Conservation (phyloP, 2,329 filamentous ascomycete species). For the Sclerotinia minor region DNA sequence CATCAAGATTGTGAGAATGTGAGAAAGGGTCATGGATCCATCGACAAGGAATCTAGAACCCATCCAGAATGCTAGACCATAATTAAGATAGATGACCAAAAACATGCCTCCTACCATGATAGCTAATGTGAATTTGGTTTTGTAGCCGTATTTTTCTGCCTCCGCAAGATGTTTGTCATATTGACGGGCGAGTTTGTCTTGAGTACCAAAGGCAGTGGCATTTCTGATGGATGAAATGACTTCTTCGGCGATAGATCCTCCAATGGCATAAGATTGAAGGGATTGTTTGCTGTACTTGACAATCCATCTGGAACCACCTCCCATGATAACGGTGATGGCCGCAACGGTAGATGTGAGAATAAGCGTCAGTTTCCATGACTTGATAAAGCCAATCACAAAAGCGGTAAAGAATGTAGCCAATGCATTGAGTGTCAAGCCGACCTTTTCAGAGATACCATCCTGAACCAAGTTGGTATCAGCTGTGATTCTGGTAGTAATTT, state of each 20-base stretch:
- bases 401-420: constrained; percentile 82
- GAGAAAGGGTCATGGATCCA: constrained; percentile 64
- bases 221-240: constrained; percentile 93
- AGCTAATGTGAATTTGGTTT: constrained; percentile 69
- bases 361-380: constrained; percentile 89
- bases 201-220: constrained; percentile 87
- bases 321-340: constrained; percentile 77
- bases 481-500: constrained; percentile 92
- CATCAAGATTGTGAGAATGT: constrained; percentile 83
- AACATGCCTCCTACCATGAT: constrained; percentile 85
- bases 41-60: constrained; percentile 72
- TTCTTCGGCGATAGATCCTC: constrained; percentile 88
- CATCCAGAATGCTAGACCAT: constrained; percentile 86
- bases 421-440: constrained; percentile 73
- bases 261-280: constrained; percentile 76
- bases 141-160: constrained; percentile 75
- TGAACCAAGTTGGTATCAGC: constrained; percentile 92
- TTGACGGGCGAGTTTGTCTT: constrained; percentile 83
- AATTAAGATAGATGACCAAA: constrained; percentile 80
- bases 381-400: constrained; percentile 86
- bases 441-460: constrained; percentile 89
- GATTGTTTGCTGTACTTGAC: constrained; percentile 78
- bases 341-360: constrained; percentile 82
- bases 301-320: constrained; percentile 69
- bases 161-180: constrained; percentile 74